Evolutionary conservation across 2,329 filamentous ascomycete species (phyloP), one percentile per base, ranked within the genome.

Genomic region (Pseudogymnoascus sp.): DNA sequence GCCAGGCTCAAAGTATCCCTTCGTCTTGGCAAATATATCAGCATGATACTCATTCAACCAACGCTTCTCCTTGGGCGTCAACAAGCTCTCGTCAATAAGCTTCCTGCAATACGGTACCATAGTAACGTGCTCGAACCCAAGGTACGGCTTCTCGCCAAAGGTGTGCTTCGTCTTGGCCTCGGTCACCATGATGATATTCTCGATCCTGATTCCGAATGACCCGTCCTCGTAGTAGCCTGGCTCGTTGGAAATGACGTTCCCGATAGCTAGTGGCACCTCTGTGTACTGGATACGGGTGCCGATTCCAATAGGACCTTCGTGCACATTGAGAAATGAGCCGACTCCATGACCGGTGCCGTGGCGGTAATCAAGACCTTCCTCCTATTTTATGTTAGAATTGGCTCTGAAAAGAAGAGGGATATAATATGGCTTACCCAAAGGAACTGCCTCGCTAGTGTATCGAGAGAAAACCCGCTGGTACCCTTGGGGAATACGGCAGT

Each of bases 161-260:
- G 87, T 85, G 75, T 96, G 83, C 65, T 87, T 87, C 4, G 93
- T 96, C 75, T 92, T 81, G n/a, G 89, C 88, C 73, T 97, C 92
- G 67, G 84, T 88, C 31, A 95, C 91, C 80, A 97, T 88, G 67
- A 96, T 85, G 70, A 99, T 86, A 74, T 99, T 99, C 76, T 99
- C 94, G 70, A 97, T 97, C 16, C 94, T 88, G 68, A 99, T 94
- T 16, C 94, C 94, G 71, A 96, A 99, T 39, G 86, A 86, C 58
- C 92, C 93, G 70, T 99, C 94, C 74, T 97, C 92, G 74, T 99
- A 99, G 77, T 92, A 99, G 31, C 94, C 94, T 1, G 94, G 94
- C 75, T 99, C 92, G 70, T 97, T 92, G 1, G 93, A 97, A 61
- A 97, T 85, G 41, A 99, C 93, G 70, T 99, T 97, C 49, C 94